Evolutionary conservation across 108 stramenopile genomes (phyloP).

Genomic region (Aurantiochytrium sp.): DNA sequence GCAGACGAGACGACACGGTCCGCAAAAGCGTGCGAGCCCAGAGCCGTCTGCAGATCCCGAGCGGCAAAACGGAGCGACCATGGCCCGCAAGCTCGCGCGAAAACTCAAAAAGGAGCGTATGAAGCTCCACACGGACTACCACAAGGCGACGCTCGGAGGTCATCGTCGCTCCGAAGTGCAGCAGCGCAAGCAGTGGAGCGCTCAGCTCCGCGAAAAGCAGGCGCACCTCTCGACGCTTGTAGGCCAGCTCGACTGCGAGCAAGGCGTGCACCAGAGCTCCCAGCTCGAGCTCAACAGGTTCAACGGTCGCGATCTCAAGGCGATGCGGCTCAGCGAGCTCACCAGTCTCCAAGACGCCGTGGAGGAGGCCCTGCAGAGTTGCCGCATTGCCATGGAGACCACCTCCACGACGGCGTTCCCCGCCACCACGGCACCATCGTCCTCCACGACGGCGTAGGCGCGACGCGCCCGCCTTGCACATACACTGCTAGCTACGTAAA

Average conservation of each 20-base stretch:
- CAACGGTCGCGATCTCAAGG: background rate
- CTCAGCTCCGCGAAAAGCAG: background rate
- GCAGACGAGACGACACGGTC: no score
- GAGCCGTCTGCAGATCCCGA: background rate
- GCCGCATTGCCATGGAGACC: background rate
- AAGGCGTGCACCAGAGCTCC: background rate
- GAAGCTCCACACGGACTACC: background rate
- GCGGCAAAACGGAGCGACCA: background rate
- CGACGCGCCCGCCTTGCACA: background rate
- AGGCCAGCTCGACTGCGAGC: background rate
- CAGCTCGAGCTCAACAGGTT: background rate
- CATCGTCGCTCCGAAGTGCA: background rate
- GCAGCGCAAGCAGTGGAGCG: conserved; percentile 11
- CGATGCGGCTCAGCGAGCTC: conserved; percentile 16
- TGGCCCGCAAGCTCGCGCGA: background rate
- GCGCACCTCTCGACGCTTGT: background rate
- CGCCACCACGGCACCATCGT: no score
- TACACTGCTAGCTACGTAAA: no score
- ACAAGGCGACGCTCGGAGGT: background rate
- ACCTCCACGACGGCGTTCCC: no score
- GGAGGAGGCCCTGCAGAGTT: background rate
- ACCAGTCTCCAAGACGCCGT: background rate
- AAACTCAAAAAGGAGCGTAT: background rate
- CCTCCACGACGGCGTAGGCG: background rate
- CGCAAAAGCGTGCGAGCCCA: background rate